Evolutionary conservation across 1,284 basidiomycete genomes (phyloP).

Genomic region (Peniophora sp.): DNA sequence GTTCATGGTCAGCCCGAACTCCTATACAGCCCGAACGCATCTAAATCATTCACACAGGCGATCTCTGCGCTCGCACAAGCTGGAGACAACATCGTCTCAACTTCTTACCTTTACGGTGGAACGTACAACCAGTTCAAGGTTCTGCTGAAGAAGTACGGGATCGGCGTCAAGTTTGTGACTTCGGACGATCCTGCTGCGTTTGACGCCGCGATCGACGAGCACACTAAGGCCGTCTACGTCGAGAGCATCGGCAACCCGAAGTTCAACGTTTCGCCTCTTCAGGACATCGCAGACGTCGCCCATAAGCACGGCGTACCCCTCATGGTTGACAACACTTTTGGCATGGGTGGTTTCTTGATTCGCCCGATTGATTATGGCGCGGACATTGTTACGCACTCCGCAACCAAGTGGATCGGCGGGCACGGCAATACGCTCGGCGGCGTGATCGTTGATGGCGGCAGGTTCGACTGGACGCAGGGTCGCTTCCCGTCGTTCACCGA

Average conservation of each 20-base stretch:
- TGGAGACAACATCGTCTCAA: constrained; percentile 82
- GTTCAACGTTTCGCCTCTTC: constrained; percentile 68
- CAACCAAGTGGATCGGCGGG: constrained; percentile 90
- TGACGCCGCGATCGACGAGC: constrained; percentile 68
- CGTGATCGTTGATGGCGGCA: constrained; percentile 75
- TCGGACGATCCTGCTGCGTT: constrained; percentile 57
- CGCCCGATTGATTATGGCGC: constrained; percentile 76
- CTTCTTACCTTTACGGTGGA: constrained; percentile 64
- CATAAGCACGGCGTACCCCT: constrained; percentile 72
- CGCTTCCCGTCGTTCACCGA: constrained; percentile 81
- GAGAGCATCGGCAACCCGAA: constrained; percentile 86
- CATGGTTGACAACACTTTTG: constrained; percentile 89
- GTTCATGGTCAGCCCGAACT: constrained; percentile 60
- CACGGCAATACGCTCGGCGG: constrained; percentile 87
- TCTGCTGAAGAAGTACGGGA: constrained; percentile 72
- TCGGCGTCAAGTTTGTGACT: constrained; percentile 71
- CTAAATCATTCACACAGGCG: constrained; percentile 67
- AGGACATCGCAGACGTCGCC: constrained; percentile 71
- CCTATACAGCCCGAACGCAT: constrained; percentile 34
- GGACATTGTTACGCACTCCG: constrained; percentile 78
- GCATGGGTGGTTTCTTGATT: constrained; percentile 74
- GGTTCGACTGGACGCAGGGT: constrained; percentile 78
- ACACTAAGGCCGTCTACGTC: constrained; percentile 72
- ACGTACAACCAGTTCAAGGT: constrained; percentile 92
- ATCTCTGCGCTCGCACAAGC: constrained; percentile 51